Evolutionary conservation across 1,284 basidiomycete genomes (phyloP), one percentile per base, ranked within the genome.

Genomic region (Ceratobasidium sp.): DNA sequence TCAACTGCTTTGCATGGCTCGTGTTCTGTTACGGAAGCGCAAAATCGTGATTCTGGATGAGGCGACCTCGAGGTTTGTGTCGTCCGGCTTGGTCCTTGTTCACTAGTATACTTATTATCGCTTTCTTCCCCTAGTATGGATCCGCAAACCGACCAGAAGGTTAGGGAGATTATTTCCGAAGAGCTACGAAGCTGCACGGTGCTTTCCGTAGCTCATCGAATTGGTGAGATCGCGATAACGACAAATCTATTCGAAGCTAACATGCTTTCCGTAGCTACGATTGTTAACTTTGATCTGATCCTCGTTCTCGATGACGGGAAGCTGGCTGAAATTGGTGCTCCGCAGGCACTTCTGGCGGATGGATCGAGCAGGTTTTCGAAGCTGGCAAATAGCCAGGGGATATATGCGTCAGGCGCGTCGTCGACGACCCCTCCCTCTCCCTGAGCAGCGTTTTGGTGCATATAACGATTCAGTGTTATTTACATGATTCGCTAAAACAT

Each of bases 281-380:
- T 70, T 52, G 44, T 70, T 16, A 55, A 70, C 35, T 70, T 57
- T 33, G 68, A 70, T 38, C n/a, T 57, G 23, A 57, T 70, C 68
- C 14, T 70, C 48, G 68, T 70, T 20, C 57, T 70, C 4, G 67
- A 69, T 7, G 67, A 69, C 20, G 67, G 67, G 6, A 54, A 48
- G 33, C 8, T 69, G 10, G 67, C 50, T 0, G 67, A 69, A 54
- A 54, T 69, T 4, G 68, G 68, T 14, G 8, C 68, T 18, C 68
- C 68, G 14, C 52, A 41, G 23, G 68, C 14, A 18, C 50, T 70
- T 2, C 30, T 57, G 6, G 35, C 54, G 10, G 41, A 70, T 33
- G 27, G 46, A 16, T 55, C 54, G 12, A 57, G 54, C 38, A 41
- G 20, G 35, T 70, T 70, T n/a, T 48, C 54, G 8, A 70, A 70